Conservation (phyloP, 2,329 filamentous ascomycete genomes). For the Sporothrix sp. region DNA sequence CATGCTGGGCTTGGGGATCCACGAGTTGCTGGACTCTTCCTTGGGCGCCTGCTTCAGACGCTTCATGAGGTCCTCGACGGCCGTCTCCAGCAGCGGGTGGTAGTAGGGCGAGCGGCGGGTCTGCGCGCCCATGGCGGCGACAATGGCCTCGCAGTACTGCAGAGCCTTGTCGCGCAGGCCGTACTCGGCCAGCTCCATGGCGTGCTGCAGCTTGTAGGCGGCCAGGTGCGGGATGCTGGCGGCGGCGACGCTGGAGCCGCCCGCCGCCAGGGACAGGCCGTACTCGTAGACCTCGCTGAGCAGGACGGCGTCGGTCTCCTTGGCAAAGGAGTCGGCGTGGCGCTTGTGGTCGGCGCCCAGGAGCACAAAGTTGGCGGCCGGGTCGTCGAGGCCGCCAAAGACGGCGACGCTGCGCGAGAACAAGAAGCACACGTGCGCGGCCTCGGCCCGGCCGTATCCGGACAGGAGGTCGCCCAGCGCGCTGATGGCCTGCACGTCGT, state of each 20-base stretch:
- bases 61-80: constrained; percentile 73
- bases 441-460: constrained; percentile 79
- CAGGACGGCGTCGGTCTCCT: constrained; percentile 77
- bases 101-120: constrained; percentile 84
- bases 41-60: constrained; percentile 78
- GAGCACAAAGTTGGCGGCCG: constrained; percentile 61
- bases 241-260: constrained; percentile 30
- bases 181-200: constrained; percentile 71
- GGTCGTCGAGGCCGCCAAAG: constrained; percentile 77
- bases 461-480: constrained; percentile 74
- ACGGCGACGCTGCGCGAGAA: constrained; percentile 64
- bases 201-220: constrained; percentile 85
- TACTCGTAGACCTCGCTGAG: constrained; percentile 97
- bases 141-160: constrained; percentile 83
- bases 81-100: constrained; percentile 60
- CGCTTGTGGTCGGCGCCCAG: constrained; percentile 74
- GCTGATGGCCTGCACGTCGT: constrained; percentile 67
- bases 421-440: constrained; percentile 87
- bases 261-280: constrained; percentile 62
- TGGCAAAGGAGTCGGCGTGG: constrained; percentile 60
- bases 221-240: constrained; percentile 56
- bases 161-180: constrained; percentile 76
- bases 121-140: constrained; percentile 63
- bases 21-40: constrained; percentile 69
- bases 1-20: constrained; percentile 93